Conservation (phyloP, 192 early-diverging fungal species). For the Thamnidium elegans region DNA sequence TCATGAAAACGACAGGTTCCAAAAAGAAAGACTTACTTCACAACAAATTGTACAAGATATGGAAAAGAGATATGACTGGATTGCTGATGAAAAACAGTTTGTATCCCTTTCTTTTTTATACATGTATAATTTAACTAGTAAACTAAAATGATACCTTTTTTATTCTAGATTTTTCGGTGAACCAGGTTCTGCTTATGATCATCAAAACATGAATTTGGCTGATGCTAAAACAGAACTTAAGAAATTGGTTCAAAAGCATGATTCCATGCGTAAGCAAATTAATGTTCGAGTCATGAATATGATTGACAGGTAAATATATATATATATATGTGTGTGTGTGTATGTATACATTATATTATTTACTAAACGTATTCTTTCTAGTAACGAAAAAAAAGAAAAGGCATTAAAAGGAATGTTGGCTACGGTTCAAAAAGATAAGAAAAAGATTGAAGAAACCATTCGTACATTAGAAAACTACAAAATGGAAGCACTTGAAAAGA, state of each 20-base stretch:
- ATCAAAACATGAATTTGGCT: constrained; percentile 65
- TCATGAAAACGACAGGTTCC: constrained; percentile 73
- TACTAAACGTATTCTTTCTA: too few relatives aligned
- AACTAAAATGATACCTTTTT: neutral
- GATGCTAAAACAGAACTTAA: constrained; percentile 72
- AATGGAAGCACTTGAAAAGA: constrained; percentile 81
- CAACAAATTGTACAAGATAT: constrained; percentile 47
- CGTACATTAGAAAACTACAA: constrained; percentile 86
- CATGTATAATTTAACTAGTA: constrained; percentile 27
- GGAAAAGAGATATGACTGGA: constrained; percentile 75
- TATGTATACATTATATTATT: too few relatives aligned
- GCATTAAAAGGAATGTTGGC: constrained; percentile 81
- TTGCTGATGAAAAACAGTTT: constrained; percentile 82
- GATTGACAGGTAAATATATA: constrained; percentile 89
- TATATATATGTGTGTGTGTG: too few relatives aligned
- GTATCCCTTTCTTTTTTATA: too few relatives aligned
- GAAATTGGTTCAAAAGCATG: constrained; percentile 75
- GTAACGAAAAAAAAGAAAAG: constrained; percentile 88
- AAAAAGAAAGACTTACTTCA: constrained; percentile 56
- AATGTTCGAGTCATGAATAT: constrained; percentile 95
- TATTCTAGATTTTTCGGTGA: constrained; percentile 75
- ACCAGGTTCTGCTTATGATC: constrained; percentile 80
- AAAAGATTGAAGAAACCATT: constrained; percentile 95
- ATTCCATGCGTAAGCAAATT: constrained; percentile 78
- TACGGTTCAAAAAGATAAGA: constrained; percentile 89